These are phyloP conservation scores for Candida nemodendra DNA, from an alignment of 805 yeast genomes.

Conservation along the genomic window DNA sequence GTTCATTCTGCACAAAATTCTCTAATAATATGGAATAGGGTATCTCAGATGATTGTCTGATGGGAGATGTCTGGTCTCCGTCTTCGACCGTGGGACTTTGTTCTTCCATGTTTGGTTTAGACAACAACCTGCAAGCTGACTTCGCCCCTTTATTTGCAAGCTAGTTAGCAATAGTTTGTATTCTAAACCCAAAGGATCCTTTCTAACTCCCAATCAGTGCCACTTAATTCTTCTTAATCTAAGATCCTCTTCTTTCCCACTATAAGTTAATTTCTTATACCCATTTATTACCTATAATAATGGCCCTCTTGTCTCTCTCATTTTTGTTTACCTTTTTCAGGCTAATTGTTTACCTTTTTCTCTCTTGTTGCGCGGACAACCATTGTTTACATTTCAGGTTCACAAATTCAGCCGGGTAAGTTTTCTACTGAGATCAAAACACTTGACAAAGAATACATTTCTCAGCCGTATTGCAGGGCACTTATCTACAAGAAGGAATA, in stretches of 20 bases:
- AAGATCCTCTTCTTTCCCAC: background rate
- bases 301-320: background rate
- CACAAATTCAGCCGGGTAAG: background rate
- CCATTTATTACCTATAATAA: background rate
- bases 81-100: background rate
- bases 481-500: background rate
- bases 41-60: background rate
- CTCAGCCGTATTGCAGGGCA: too few species aligned
- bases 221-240: too few species aligned
- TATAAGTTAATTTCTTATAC: too few species aligned
- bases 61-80: background rate
- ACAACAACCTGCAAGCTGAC: too few species aligned
- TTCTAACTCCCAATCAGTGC: too few species aligned
- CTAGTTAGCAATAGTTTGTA: too few species aligned
- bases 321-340: constrained; percentile 7
- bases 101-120: constrained; percentile 3
- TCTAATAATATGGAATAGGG: constrained; percentile 19
- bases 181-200: too few species aligned
- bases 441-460: too few species aligned
- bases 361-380: background rate
- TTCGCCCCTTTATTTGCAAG: too few species aligned
- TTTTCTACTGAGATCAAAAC: too few species aligned
- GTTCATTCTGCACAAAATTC: constrained; percentile 33
- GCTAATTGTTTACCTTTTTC: constrained; percentile 10
- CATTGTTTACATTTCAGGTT: background rate